Evolutionary conservation across 805 yeast species (phyloP), one percentile per base, ranked within the genome.

Genomic region (Brettanomyces sp.): DNA sequence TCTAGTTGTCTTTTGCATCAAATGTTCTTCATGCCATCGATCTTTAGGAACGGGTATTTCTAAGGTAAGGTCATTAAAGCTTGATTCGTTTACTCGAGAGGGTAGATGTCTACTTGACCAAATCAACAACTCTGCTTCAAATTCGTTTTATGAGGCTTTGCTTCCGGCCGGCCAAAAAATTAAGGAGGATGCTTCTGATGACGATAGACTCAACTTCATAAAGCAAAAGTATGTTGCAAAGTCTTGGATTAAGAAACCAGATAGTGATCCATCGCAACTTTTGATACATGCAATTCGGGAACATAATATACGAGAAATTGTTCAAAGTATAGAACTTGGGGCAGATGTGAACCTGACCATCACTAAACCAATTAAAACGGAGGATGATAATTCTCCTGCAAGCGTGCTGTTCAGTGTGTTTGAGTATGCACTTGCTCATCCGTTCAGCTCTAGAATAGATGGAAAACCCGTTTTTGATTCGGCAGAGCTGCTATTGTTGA

Each of bases 11-110:
- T 68, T 91, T 24, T 90, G 98, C 62, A 81, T 87, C 40, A 79
- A 81, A 43, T 90, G 98, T 56, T 80, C 96, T 0, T 89, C 95
- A 0, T 80, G 82, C n/a, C 97, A 90, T 62, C 70, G 96, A 46
- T 80, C 87, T 21, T 63, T 91, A 58, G 96, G 97, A 0, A 73
- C 95, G 0, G 89, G 84, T 52, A 72, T 88, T 4, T 77, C 93
- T 5, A 87, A 84, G 58, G 77, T 90, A 4, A 72, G 86, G 51
- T 86, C 95, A 1, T 67, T 90, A 45, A 81, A 77, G n/a, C 66
- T 86, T 40, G 97, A 90, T 59, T 74, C 76, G 21, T 73, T 81
- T 54, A 75, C 79, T 3, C 68, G 69, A 12, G 96, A 89, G 53
- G 58, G 76, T 4, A 65, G 74, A 13, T 70, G 74, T 11, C 66